phyloP scores from a whole-genome alignment of 805 yeast genomes.

The Candida namnaoensis region DNA sequence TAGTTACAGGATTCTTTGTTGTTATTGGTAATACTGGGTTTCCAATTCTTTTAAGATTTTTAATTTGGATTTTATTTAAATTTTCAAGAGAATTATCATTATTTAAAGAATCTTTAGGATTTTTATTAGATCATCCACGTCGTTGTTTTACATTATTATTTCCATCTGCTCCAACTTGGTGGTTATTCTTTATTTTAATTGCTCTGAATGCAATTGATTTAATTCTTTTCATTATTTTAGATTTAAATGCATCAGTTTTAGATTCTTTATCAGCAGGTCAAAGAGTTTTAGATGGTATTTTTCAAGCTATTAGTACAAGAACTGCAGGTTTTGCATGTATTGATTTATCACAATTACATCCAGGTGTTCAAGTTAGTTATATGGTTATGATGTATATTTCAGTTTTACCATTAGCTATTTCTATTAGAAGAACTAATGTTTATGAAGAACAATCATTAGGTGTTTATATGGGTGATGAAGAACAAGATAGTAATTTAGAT shows the following conservation, averaged over 20 bases:
- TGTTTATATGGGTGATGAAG: conserved; percentile 42
- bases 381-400: conserved; percentile 98
- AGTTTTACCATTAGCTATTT: conserved; percentile 91
- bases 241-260: conserved; percentile 46
- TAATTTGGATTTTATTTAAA: conserved; percentile 74
- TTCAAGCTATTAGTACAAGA: conserved; percentile 87
- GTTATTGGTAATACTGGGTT: conserved; percentile 94
- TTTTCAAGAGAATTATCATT: conserved; percentile 57
- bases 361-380: conserved; percentile 90
- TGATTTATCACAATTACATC: conserved; percentile 62
- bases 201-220: conserved; percentile 70
- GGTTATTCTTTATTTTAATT: conserved; percentile 73
- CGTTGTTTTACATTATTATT: conserved; percentile 91
- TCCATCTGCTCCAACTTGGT: conserved; percentile 93
- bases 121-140: conserved; percentile 90
- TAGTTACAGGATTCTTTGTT: conserved; percentile 61
- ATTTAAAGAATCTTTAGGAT: conserved; percentile 68
- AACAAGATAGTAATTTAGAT: conserved; percentile 11
- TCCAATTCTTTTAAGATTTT: conserved; percentile 72
- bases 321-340: conserved; percentile 87
- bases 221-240: conserved; percentile 72
- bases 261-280: conserved; percentile 54
- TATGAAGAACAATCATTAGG: conserved; percentile 97
- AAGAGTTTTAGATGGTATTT: conserved; percentile 73
- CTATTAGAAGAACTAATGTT: conserved; percentile 93